phyloP scores from a whole-genome alignment of 2,329 filamentous ascomycete species.

The Ophiostoma angusticollis region DNA sequence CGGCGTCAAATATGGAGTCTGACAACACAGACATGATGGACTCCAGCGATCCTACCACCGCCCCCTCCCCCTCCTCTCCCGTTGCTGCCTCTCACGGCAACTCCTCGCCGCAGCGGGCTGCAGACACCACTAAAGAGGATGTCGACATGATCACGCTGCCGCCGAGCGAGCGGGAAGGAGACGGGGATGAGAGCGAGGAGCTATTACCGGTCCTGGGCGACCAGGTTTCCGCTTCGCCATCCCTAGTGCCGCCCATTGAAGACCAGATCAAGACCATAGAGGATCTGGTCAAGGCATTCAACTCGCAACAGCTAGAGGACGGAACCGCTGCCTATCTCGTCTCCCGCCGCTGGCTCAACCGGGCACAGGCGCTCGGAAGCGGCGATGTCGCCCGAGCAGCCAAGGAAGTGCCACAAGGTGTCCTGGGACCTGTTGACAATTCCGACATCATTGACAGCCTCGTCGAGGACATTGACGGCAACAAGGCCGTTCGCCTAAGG shows the following conservation, averaged over 20 bases:
- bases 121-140: slow-evolving; percentile 29
- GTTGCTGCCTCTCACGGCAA: neutral
- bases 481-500: slow-evolving; percentile 60
- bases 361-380: slow-evolving; percentile 51
- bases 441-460: slow-evolving; percentile 60
- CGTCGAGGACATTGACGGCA: slow-evolving; percentile 34
- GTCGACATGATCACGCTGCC: slow-evolving; percentile 31
- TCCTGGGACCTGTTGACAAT: slow-evolving; percentile 75
- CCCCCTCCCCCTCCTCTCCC: slow-evolving; percentile 12
- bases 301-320: slow-evolving; percentile 45
- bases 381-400: slow-evolving; percentile 42
- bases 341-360: slow-evolving; percentile 65
- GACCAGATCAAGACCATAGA: slow-evolving; percentile 64
- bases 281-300: slow-evolving; percentile 41
- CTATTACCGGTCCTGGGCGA: too few relatives aligned
- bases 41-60: slow-evolving; percentile 22
- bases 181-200: slow-evolving; percentile 11
- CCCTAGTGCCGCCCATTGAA: slow-evolving; percentile 8
- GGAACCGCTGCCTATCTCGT: slow-evolving; percentile 67
- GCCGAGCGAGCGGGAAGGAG: slow-evolving; percentile 9
- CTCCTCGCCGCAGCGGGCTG: slow-evolving; percentile 12
- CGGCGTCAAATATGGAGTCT: slow-evolving; percentile 46
- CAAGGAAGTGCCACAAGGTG: slow-evolving; percentile 46
- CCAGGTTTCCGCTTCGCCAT: neutral
- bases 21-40: neutral